A percentile compares a stretch with the other conserved stretches of the same genome.
Conservation (phyloP, 148 eudicot species). For the Polygonum maritimum region DNA sequence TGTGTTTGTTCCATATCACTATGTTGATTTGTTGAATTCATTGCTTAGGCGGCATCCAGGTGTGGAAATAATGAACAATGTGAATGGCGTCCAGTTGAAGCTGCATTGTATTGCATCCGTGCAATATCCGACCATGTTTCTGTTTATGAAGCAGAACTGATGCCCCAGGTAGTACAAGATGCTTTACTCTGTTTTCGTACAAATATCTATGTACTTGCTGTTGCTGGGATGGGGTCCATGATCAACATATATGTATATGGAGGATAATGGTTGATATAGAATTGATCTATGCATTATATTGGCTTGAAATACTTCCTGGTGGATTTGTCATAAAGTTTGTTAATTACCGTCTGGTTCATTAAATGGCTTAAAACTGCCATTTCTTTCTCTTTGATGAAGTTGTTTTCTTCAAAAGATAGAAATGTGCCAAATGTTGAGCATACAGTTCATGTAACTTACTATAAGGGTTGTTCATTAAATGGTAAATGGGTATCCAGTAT, state of each 20-base stretch:
- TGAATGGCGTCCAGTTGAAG: slow-evolving; percentile 90
- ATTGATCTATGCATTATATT: not conserved
- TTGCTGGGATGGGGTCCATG: slow-evolving; percentile 1
- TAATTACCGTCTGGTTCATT: not conserved
- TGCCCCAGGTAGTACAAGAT: slow-evolving; percentile 74
- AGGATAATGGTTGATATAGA: not conserved
- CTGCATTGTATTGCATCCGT: slow-evolving; percentile 84
- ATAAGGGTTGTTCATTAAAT: too few relatives aligned
- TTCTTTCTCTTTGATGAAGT: not conserved
- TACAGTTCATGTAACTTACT: too few relatives aligned
- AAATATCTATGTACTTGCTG: not conserved
- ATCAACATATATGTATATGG: not conserved
- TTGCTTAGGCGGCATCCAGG: slow-evolving; percentile 51
- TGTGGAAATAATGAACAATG: slow-evolving; percentile 40
- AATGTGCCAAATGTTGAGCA: too few relatives aligned
- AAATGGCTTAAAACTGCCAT: too few relatives aligned
- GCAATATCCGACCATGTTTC: slow-evolving; percentile 89
- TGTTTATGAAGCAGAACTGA: slow-evolving; percentile 61
- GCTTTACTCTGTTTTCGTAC: not conserved
- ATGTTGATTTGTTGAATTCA: slow-evolving; percentile 9
- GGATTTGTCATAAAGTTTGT: not conserved
- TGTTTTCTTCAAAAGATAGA: not conserved
- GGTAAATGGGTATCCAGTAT: too few relatives aligned
- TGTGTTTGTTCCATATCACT: not conserved
- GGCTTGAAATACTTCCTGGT: not conserved